These are phyloP conservation scores for Clarireedia monteithiana DNA, from an alignment of 2,329 filamentous ascomycete species.

Conservation along the genomic window DNA sequence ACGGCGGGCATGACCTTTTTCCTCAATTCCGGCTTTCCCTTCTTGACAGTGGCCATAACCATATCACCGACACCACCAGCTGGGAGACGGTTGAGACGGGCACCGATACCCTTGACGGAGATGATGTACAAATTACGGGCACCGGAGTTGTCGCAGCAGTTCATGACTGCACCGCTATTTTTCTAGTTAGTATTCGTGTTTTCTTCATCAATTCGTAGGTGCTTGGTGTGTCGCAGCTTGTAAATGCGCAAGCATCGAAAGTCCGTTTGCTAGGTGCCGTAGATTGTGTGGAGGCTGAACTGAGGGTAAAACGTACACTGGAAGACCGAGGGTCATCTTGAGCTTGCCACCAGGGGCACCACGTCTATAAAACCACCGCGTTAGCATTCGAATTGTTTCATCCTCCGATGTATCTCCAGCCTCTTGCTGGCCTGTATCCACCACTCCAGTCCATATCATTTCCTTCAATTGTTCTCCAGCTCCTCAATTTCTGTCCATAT, in stretches of 20 bases:
- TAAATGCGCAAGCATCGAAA: conserved; percentile 5
- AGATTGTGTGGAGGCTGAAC: conserved; percentile 11
- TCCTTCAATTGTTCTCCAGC: not conserved
- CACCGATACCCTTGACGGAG: conserved; percentile 97
- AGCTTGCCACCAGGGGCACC: conserved; percentile 99
- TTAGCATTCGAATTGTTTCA: conserved; percentile 11
- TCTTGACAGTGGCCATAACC: conserved; percentile 99
- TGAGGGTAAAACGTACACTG: conserved; percentile 68
- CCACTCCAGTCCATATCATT: not conserved
- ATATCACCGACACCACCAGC: conserved; percentile 98
- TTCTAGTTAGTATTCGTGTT: conserved; percentile 9
- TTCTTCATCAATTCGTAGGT: not conserved
- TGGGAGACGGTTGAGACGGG: conserved; percentile 92
- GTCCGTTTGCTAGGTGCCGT: conserved; percentile 26
- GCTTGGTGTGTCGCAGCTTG: not conserved
- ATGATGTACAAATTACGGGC: conserved; percentile 99
- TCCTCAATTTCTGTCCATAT: not conserved
- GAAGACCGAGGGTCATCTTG: conserved; percentile 99
- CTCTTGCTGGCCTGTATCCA: not conserved
- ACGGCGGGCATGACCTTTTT: conserved; percentile 99
- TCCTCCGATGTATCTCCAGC: not conserved
- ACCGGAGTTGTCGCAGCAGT: conserved; percentile 99
- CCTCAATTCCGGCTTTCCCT: conserved; percentile 99
- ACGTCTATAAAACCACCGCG: conserved; percentile 43
- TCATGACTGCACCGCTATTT: conserved; percentile 92